phyloP scores from a whole-genome alignment of 2,329 filamentous ascomycete genomes.

The Exophiala oligosperma region DNA sequence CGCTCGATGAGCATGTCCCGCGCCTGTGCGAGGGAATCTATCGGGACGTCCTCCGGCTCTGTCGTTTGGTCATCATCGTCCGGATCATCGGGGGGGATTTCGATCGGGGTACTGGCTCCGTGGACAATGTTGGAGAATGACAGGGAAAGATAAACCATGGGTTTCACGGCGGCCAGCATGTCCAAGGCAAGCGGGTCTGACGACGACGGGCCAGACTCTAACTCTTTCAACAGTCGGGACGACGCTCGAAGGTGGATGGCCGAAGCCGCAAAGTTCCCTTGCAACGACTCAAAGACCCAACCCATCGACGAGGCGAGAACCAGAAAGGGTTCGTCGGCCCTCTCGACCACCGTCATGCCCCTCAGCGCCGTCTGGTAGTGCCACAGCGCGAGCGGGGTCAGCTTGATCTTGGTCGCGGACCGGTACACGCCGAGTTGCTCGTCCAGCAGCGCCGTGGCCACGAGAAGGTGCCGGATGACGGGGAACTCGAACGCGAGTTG shows the following conservation, averaged over 20 bases:
- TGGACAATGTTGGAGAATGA: too few relatives aligned
- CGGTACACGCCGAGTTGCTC: conserved; percentile 12
- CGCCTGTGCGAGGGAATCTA: too few relatives aligned
- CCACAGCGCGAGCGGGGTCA: conserved; percentile 1
- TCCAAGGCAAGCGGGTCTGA: background rate
- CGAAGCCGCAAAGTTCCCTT: background rate
- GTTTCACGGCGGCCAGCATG: too few relatives aligned
- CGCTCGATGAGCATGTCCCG: too few relatives aligned
- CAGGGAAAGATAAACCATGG: too few relatives aligned
- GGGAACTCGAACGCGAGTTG: conserved; percentile 7
- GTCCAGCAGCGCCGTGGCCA: conserved; percentile 6
- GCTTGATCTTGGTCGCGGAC: background rate
- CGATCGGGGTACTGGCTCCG: too few relatives aligned
- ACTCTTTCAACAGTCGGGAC: background rate
- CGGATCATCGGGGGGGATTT: too few relatives aligned
- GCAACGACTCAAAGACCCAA: conserved; percentile 11
- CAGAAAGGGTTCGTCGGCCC: conserved; percentile 1
- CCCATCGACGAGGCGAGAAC: conserved; percentile 6
- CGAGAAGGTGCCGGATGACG: conserved; percentile 8
- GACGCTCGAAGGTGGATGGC: background rate
- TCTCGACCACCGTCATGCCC: conserved; percentile 1
- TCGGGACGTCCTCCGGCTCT: too few relatives aligned
- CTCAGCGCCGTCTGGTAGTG: conserved; percentile 10
- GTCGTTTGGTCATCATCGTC: too few relatives aligned
- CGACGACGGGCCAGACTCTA: background rate